Base-by-base conservation (phyloP, 805 yeast genomes). In the Yarrowia sp. region DNA sequence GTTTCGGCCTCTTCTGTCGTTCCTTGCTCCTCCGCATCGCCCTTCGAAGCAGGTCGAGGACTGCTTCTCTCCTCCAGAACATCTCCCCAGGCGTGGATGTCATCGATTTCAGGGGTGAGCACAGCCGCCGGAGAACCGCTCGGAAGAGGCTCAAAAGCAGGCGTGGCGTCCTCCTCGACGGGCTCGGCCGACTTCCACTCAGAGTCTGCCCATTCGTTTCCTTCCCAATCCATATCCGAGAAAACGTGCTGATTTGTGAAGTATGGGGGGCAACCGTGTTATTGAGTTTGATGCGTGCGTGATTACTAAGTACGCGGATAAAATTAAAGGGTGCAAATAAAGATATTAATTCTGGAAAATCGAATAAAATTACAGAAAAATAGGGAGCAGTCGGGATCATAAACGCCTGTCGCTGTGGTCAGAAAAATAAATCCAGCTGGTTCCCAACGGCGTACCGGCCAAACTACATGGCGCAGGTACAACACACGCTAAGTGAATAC, bases 61-160 rank as follows among this genome's bases (percentile, higher is more conserved):
- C 44, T 39, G 35, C 35, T 29, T 44, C 51, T 16, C 35, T 44
- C 24, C 12, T 44, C 51, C 35, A 44, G 14, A 6, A 44, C 51
- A 6, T 29, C 51, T 4, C 19, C 51, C 51, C 51, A 44, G 25
- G 51, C 51, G 24, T 44, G 51, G 7, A 44, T 44, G 19, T 44
- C 51, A 18, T 47, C 55, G 13, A 47, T 31, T 47, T 47, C 55
- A 47, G 55, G 55, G 55, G 55, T 31, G 38, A 47, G 55, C 12
- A 25, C 35, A 3, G 51, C 35, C 13, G 51, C 35, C 5, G 55
- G 27, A 31, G 38, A 21, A 0, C 12, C 29, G 19, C 6, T 16
- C 6, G 38, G 36, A 5, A 47, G 27, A 19, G 25, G 29, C 19
- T 47, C 29, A 10, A 47, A 31, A 6, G 25, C 38, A 4, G 24